phyloP scores from a whole-genome alignment of 1,284 basidiomycete species.

The Lentinula novae-zelandiae region DNA sequence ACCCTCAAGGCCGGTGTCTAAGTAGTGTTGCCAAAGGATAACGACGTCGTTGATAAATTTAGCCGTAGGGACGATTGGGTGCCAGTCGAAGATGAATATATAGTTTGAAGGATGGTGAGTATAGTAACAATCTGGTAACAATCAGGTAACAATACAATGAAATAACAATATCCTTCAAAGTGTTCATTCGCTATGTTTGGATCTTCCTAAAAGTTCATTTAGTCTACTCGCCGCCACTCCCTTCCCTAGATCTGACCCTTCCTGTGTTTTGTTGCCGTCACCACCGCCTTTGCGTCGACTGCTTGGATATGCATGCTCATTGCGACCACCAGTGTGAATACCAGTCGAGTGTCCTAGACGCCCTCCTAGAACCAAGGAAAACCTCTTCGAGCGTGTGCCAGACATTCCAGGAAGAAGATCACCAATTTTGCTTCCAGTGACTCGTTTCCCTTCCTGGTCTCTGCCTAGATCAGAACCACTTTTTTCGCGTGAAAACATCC shows the following conservation, averaged over 20 bases:
- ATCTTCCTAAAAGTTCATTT: constrained; percentile 25
- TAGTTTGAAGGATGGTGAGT: too few relatives aligned
- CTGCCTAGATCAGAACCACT: neutral
- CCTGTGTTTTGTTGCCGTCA: neutral
- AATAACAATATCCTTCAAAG: neutral
- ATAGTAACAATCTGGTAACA: too few relatives aligned
- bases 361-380: constrained; percentile 54
- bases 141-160: too few relatives aligned
- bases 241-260: constrained; percentile 22
- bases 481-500: neutral
- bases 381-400: constrained; percentile 37
- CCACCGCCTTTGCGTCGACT: constrained; percentile 16
- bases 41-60: too few relatives aligned
- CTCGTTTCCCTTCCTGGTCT: neutral
- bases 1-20: too few relatives aligned
- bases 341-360: constrained; percentile 16
- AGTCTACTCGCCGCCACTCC: constrained; percentile 30
- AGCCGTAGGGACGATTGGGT: too few relatives aligned
- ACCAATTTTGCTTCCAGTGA: constrained; percentile 25
- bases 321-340: neutral
- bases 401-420: constrained; percentile 7
- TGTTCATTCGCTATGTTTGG: neutral
- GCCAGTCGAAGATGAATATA: too few relatives aligned
- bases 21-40: too few relatives aligned
- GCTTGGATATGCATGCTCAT: neutral